Evolutionary conservation across 768 basidiomycete genomes (phyloP), one percentile per base, ranked within the genome.

Genomic region (Kondoa malvinella): DNA sequence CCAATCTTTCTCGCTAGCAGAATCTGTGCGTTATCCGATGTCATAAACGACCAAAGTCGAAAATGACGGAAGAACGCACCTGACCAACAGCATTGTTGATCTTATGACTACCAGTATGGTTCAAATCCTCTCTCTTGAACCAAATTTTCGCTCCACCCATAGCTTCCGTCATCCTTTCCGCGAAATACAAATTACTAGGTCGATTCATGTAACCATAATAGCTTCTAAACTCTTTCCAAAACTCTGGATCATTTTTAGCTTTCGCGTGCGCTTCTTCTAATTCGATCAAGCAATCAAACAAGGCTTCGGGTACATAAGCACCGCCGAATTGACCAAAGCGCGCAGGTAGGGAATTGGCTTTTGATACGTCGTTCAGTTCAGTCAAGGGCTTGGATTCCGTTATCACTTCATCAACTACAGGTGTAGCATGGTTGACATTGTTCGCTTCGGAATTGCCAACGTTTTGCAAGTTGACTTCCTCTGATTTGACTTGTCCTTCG

Each of bases 61-160:
- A 59, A 56, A 17, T 33, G 60, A 61, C 58, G n/a, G 56, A 17
- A 29, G 31, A 74, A 67, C 80, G 70, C 73, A 85, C 87, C 82
- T 94, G 92, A 34, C 95, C 95, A 68, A 99, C 87, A 27, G 94
- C 94, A 76, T 99, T 99, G 79, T 97, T 97, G 75, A 99, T 97
- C 78, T 97, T 99, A 78, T 99, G 95, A 12, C 92, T 96, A 17
- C 95, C 95, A 0, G 95, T 97, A 76, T 97, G 94, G 76, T 99
- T 99, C 68, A 94, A 75, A 73, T 94, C 91, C 78, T 92, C 94
- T 59, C 92, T 85, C 81, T 99, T 99, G 73, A 99, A 79, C 95
- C 95, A 99, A 72, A 99, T 95, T 67, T 84, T 88, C 14, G 95
- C 94, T 27, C 95, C 95, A 26, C 89, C 90, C 12, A 86, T 88